These are phyloP conservation scores for Beauveria sp. DNA, from an alignment of 2,329 filamentous ascomycete genomes.

Conservation along the genomic window DNA sequence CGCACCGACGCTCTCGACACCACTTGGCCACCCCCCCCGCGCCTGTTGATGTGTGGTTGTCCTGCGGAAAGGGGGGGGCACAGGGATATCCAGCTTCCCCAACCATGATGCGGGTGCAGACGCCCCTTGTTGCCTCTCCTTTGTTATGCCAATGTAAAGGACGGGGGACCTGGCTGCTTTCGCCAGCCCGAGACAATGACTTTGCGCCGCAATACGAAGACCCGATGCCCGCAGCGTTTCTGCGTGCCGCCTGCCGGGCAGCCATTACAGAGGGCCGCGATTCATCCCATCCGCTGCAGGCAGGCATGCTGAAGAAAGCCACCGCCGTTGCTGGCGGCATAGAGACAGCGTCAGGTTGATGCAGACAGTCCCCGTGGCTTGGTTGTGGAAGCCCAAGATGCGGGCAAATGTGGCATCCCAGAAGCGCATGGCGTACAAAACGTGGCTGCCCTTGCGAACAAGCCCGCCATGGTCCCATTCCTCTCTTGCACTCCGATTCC, in stretches of 20 bases:
- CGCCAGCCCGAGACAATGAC: too few species aligned
- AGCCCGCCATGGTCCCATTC: background rate
- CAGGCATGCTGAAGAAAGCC: too few species aligned
- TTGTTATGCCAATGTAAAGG: too few species aligned
- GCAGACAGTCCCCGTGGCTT: background rate
- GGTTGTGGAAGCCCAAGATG: background rate
- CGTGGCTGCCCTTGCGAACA: background rate
- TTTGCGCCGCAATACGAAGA: too few species aligned
- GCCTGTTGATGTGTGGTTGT: background rate
- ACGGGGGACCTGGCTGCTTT: too few species aligned
- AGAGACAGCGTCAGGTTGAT: background rate
- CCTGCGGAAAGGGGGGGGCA: background rate
- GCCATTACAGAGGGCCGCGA: too few species aligned
- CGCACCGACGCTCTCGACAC: background rate
- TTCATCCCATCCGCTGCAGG: too few species aligned
- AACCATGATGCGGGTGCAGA: too few species aligned
- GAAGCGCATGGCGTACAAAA: background rate
- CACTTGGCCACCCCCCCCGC: background rate
- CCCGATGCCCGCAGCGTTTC: too few species aligned
- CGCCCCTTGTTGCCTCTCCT: too few species aligned
- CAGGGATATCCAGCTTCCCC: background rate
- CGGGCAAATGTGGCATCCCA: background rate
- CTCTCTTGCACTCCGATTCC: background rate
- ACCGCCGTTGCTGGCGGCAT: too few species aligned
- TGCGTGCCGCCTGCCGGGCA: too few species aligned